Base-by-base conservation (phyloP, 352 stramenopile genomes). In the Phytophthora foliorum region DNA sequence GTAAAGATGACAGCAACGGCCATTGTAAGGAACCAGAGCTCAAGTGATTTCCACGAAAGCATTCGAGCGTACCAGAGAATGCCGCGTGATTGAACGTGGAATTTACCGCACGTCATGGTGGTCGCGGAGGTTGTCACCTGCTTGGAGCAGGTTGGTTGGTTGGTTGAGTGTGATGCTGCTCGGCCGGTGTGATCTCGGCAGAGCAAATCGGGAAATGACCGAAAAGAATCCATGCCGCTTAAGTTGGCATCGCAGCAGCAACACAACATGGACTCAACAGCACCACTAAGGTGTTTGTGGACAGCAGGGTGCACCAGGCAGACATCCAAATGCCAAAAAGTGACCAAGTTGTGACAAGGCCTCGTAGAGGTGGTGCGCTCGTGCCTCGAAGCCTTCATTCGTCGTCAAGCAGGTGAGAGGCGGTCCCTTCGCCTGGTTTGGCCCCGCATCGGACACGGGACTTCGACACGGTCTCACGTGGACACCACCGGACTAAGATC, bases 91-190 rank as follows among this genome's bases (percentile, higher is more conserved):
- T 72, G 64, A 24, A 72, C 49, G 38, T 67, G 32, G 22, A 72
- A 53, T 57, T 57, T 67, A 50, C 64, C 57, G 34, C 64, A 63
- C 22, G 64, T 38, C 64, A 72, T 72, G 19, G n/a, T n/a, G 32
- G 21, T 54, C 9, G 9, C 38, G 53, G n/a, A 54, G 9, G 21
- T 25, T 24, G 41, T 16, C 51, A 41, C 36, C 19, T 19, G 36
- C 36, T 11, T n/a, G 11, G 11, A 14, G n/a, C n/a, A n/a, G 36
- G 36, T 19, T n/a, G 38, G 38, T 44, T 44, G 14, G 17, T 21
- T 16, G 2, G 50, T 45, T n/a, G 22, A n/a, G 4, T 31, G 4
- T 11, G 36, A 5, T 29, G 53, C 24, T 39, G 38, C 54, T 61
- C 29, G 41, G n/a, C 10, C 4, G 6, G 24, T 41, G 54, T 61